phyloP scores from a whole-genome alignment of 306 rosid species.

The Clitoria ternatea region DNA sequence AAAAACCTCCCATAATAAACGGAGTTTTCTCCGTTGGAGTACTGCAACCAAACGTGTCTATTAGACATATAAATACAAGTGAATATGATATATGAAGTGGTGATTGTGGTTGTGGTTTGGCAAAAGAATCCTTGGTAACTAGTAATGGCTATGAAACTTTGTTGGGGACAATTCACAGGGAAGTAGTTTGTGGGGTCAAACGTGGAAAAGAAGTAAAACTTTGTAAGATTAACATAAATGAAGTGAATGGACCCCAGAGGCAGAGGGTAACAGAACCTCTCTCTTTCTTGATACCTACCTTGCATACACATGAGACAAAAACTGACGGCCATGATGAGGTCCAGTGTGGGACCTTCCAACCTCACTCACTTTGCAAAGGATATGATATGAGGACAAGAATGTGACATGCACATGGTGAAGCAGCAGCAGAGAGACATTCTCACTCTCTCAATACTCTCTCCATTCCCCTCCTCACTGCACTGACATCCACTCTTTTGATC shows the following conservation, averaged over 20 bases:
- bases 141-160: neutral
- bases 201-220: neutral
- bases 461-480: neutral
- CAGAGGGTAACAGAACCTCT: constrained; percentile 23
- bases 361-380: constrained; percentile 25
- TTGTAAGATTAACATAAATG: constrained; percentile 33
- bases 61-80: no score
- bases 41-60: no score
- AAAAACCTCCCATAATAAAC: no score
- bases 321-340: constrained; percentile 48
- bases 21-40: no score
- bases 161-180: neutral
- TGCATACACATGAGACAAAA: constrained; percentile 70
- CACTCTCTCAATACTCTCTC: neutral
- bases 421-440: constrained; percentile 14
- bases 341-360: constrained; percentile 31
- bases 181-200: constrained; percentile 11
- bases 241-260: constrained; percentile 34
- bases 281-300: constrained; percentile 46
- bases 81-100: no score
- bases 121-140: neutral
- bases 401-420: constrained; percentile 37
- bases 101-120: neutral
- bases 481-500: constrained; percentile 7
- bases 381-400: constrained; percentile 30